Evolutionary conservation across 2,329 filamentous ascomycete species (phyloP).

Genomic region (Helminthosporium solani): DNA sequence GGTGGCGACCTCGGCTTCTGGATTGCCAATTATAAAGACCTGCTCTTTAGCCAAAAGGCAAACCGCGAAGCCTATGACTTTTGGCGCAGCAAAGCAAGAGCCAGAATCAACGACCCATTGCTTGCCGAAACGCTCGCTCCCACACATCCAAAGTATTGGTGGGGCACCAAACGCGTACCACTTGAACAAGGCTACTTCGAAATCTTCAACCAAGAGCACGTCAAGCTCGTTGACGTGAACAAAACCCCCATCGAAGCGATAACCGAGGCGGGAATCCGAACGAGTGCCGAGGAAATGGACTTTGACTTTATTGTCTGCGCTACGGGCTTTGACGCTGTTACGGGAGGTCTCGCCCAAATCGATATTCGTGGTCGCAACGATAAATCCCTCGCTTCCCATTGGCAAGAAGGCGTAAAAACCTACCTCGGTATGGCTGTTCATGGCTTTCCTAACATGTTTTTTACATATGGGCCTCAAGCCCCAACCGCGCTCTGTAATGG

Average conservation of each 20-base stretch:
- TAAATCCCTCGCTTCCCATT: slow-evolving; percentile 16
- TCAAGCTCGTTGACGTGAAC: slow-evolving; percentile 53
- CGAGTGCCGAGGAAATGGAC: slow-evolving; percentile 49
- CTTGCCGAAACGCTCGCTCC: slow-evolving; percentile 46
- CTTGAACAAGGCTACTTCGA: slow-evolving; percentile 40
- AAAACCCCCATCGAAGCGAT: background rate
- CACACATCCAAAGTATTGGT: slow-evolving; percentile 28
- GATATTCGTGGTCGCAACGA: slow-evolving; percentile 36
- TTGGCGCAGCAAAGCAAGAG: slow-evolving; percentile 45
- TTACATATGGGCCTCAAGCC: slow-evolving; percentile 56
- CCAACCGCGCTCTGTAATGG: slow-evolving; percentile 60
- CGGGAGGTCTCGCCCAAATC: slow-evolving; percentile 40
- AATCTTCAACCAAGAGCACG: slow-evolving; percentile 46
- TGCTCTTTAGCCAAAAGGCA: slow-evolving; percentile 37
- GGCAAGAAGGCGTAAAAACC: slow-evolving; percentile 20
- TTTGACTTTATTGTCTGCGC: slow-evolving; percentile 56
- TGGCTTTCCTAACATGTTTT: slow-evolving; percentile 50
- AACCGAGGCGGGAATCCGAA: slow-evolving; percentile 47
- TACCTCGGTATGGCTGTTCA: slow-evolving; percentile 44
- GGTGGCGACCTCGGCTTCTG: slow-evolving; percentile 26
- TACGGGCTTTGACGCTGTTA: slow-evolving; percentile 47
- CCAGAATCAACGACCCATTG: slow-evolving; percentile 37
- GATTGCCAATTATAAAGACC: slow-evolving; percentile 36
- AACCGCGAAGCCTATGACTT: slow-evolving; percentile 47
- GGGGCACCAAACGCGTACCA: slow-evolving; percentile 25